Base-by-base conservation (phyloP, 2,329 filamentous ascomycete genomes). In the Gnomoniopsis sp. region DNA sequence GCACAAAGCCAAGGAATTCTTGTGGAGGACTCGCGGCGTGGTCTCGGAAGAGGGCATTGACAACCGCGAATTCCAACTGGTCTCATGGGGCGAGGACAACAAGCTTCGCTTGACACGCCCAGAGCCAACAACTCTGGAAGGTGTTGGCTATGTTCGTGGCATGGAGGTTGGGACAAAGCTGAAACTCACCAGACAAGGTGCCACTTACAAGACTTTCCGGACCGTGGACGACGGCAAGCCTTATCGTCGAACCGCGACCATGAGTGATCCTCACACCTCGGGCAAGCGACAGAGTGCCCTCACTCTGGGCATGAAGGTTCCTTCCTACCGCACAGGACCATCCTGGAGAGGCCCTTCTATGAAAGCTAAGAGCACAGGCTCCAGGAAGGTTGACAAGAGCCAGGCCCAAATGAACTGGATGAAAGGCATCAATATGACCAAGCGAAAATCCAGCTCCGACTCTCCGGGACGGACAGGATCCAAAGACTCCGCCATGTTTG, bases 41-140 rank as follows among this genome's bases (percentile, higher is more conserved):
- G 79, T 88, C 21, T 82, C 83, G 19, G 82, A 85, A 17, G 84
- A 91, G 55, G 82, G 83, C n/a, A 74, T 88, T 49, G 93, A 97
- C 67, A 79, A 92, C 62, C 85, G 93, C 66, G 93, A 97, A 54
- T 97, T 96, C 63, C 93, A 97, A 71, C 79, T 97, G 19, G 90
- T 97, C 0, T 93, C 93, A 0, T 97, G 93, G 93, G 92, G 92
- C 26, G 88, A 90, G 51, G 93, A 97, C 70, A 89, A 89, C 64
- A 85, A 92, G 67, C 78, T 97, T 33, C 87, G 89, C 51, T 79
- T 97, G 30, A 90, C 96, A 69, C 87, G 86, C 50, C 82, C 92
- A 21, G 83, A 90, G 44, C 75, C 84, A 1, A 77, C 85, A 26
- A 77, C 87, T 33, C 77, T 95, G 1, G 78, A 84, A 59, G 79